A percentile compares a stretch with the other conserved stretches of the same genome.
Conservation (phyloP, 1,139 yeast species). For the Komagataea norvegica region DNA sequence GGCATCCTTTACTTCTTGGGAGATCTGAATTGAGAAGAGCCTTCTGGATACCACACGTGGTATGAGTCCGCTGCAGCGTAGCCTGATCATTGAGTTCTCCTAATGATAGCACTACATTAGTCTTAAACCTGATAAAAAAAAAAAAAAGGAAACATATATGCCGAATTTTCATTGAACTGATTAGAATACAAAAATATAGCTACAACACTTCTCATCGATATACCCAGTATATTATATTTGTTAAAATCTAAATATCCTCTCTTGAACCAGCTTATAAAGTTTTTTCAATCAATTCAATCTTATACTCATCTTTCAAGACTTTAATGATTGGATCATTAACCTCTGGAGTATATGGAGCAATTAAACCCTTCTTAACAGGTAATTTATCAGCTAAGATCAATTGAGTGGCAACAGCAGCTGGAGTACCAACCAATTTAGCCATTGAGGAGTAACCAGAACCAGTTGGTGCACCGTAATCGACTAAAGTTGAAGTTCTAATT, state of each 20-base stretch:
- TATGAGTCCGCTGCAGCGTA: background rate
- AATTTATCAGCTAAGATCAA: slow-evolving; percentile 73
- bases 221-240: background rate
- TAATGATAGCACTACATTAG: too few relatives aligned
- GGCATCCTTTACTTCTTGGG: slow-evolving; percentile 63
- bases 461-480: slow-evolving; percentile 87
- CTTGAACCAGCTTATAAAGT: slow-evolving; percentile 34
- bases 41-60: slow-evolving; percentile 1
- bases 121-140: too few relatives aligned
- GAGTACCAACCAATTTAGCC: slow-evolving; percentile 98
- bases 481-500: slow-evolving; percentile 90
- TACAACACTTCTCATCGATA: too few relatives aligned
- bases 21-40: slow-evolving; percentile 30
- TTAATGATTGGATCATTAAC: slow-evolving; percentile 87
- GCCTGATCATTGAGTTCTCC: background rate
- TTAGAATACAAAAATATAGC: too few relatives aligned
- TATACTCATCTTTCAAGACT: slow-evolving; percentile 84
- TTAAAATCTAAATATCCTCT: too few relatives aligned
- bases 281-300: slow-evolving; percentile 85
- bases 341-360: slow-evolving; percentile 91
- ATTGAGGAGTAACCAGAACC: slow-evolving; percentile 95
- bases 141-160: too few relatives aligned
- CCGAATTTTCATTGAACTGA: too few relatives aligned
- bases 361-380: slow-evolving; percentile 59
- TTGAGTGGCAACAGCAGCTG: slow-evolving; percentile 93